Percentiles rank a stretch among this genome's conserved stretches.
Evolutionary conservation across 257 asterid species (phyloP).

Genomic region (Solanum ahanhuiri): DNA sequence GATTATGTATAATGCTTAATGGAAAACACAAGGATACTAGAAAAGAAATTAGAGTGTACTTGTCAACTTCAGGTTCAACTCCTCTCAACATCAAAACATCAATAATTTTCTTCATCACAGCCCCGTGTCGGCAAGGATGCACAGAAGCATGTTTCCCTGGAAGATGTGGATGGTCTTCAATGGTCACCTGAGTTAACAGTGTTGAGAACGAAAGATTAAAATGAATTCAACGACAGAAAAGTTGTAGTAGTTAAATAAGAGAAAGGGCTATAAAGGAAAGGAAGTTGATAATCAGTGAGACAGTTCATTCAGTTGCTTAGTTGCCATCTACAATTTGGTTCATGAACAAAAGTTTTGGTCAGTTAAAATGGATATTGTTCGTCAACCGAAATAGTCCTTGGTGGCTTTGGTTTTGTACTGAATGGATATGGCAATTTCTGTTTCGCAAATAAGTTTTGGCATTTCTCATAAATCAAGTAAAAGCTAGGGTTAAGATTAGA

Average conservation of each 20-base stretch:
- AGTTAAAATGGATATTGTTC: neutral
- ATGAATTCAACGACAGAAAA: neutral
- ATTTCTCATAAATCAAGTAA: neutral
- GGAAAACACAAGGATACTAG: neutral
- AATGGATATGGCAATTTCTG: neutral
- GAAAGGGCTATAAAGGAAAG: neutral
- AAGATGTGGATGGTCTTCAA: constrained; percentile 98
- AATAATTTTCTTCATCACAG: constrained; percentile 97
- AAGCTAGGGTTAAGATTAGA: neutral
- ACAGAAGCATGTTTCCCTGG: constrained; percentile 96
- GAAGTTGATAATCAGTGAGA: neutral
- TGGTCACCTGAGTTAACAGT: constrained; percentile 60
- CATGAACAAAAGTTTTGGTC: neutral
- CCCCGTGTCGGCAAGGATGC: constrained; percentile 99
- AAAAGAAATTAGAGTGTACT: constrained; percentile 22
- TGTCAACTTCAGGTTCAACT: constrained; percentile 97
- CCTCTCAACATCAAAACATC: constrained; percentile 92
- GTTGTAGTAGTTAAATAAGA: neutral
- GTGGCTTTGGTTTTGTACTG: neutral
- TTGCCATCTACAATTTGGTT: neutral
- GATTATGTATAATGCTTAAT: neutral
- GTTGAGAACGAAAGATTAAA: neutral
- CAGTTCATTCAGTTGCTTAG: neutral
- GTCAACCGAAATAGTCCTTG: neutral
- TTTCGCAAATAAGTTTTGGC: neutral